Evolutionary conservation across 345 rosid genomes (phyloP).

Genomic region (Sonneratia caseolaris): DNA sequence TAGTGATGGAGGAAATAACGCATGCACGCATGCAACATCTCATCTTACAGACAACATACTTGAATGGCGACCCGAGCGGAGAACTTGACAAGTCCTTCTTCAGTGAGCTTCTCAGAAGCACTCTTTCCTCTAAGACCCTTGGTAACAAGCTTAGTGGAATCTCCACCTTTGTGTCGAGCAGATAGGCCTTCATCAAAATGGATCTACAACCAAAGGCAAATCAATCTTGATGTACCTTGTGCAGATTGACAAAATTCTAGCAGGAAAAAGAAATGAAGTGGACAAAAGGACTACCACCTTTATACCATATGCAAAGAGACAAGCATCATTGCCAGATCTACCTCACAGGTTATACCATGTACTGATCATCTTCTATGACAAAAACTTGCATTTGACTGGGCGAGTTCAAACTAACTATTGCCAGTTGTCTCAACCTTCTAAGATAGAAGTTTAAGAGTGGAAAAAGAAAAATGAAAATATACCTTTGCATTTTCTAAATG

Average conservation of each 20-base stretch:
- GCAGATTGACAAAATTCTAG: background rate
- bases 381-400: background rate
- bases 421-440: background rate
- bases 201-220: conserved; percentile 40
- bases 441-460: background rate
- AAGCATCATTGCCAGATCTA: background rate
- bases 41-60: conserved; percentile 30
- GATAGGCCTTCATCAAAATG: conserved; percentile 93
- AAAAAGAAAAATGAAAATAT: background rate
- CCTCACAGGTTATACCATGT: background rate
- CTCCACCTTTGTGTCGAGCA: conserved; percentile 68
- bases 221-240: background rate
- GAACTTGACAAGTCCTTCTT: conserved; percentile 83
- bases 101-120: conserved; percentile 71
- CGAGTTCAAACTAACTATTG: background rate
- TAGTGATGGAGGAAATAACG: background rate
- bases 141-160: conserved; percentile 51
- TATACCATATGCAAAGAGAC: background rate
- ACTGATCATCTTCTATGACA: background rate
- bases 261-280: background rate
- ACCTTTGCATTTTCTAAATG: conserved; percentile 91
- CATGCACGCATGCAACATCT: background rate
- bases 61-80: conserved; percentile 78
- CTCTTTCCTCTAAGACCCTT: conserved; percentile 68
- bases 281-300: background rate